A percentile compares a stretch with the other conserved stretches of the same genome.
Evolutionary conservation across 2,329 filamentous ascomycete genomes (phyloP).

Genomic region (Diaporthe sp.): DNA sequence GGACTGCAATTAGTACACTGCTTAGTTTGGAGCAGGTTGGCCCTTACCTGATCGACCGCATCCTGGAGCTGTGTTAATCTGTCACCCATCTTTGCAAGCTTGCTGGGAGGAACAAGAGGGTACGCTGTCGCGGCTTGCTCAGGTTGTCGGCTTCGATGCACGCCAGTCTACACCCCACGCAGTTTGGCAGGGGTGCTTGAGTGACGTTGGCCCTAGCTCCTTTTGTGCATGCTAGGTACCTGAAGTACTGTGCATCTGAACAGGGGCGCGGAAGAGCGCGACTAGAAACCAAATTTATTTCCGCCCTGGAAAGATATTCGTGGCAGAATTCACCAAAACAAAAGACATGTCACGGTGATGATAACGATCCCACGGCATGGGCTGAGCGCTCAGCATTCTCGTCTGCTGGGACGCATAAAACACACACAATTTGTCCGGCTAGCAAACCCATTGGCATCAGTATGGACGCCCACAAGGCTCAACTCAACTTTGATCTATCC

Average conservation of each 20-base stretch:
- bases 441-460: background rate
- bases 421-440: background rate
- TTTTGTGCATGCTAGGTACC: slow-evolving; percentile 2
- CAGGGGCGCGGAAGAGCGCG: slow-evolving; percentile 7
- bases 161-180: background rate
- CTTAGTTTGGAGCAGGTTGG: slow-evolving; percentile 4
- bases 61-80: slow-evolving; percentile 88
- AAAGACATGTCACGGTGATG: slow-evolving; percentile 40
- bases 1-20: slow-evolving; percentile 17
- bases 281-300: background rate
- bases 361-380: slow-evolving; percentile 32
- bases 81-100: slow-evolving; percentile 72
- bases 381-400: slow-evolving; percentile 34
- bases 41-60: slow-evolving; percentile 81
- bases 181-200: slow-evolving; percentile 16
- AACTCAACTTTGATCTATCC: slow-evolving; percentile 57
- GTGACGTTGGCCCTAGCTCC: slow-evolving; percentile 34
- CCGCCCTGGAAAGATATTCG: background rate
- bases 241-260: background rate
- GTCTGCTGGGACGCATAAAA: background rate
- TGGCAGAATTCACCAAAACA: background rate
- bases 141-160: background rate
- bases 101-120: slow-evolving; percentile 35
- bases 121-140: background rate
- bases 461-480: slow-evolving; percentile 30